Evolutionary conservation across 2,329 filamentous ascomycete genomes (phyloP), one percentile per base, ranked within the genome.

Genomic region (Thielaviopsis cerberus): DNA sequence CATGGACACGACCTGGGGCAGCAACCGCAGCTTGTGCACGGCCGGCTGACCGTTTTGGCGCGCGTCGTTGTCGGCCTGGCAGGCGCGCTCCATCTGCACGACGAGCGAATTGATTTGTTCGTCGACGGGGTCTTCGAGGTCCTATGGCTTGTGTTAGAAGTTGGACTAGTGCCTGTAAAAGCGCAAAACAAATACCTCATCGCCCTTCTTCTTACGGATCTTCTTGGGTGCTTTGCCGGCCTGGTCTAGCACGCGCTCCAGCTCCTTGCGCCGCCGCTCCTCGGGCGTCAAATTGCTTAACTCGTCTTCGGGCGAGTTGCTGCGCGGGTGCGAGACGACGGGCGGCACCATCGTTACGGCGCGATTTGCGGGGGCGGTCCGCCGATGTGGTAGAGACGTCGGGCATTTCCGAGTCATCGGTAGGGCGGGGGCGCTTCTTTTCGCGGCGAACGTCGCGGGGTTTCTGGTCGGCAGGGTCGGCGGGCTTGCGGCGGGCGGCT

Each of bases 21-120:
- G 81, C 64, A 98, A 84, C 72, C 90, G 89, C 52, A 98, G 80
- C 74, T 98, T 98, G 73, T 94, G 85, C 61, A 89, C 81, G 27
- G 92, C 92, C 0, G 91, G 88, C 66, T 88, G 77, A 63, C 85
- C 83, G 55, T 82, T 77, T 63, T 85, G 79, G 64, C 92, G 89
- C 45, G 88, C 88, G 58, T 82, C 74, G 64, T 91, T 90, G 70
- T 98, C 92, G 41, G 82, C 80, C 69, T 90, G 81, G 61, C 91
- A 95, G 17, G 92, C 92, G 63, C 82, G 78, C 64, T 92, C 89
- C 90, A 98, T 98, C 59, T 83, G 82, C 57, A 86, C 78, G 66
- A 92, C 92, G 69, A 98, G 84, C 54, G 85, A 78, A 59, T 88
- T 88, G 62, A 98, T 89, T 66, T 94, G 85, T 51, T 89, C 86